These are phyloP conservation scores for Seiridium cupressi DNA, from an alignment of 2,329 filamentous ascomycete genomes.

Conservation along the genomic window DNA sequence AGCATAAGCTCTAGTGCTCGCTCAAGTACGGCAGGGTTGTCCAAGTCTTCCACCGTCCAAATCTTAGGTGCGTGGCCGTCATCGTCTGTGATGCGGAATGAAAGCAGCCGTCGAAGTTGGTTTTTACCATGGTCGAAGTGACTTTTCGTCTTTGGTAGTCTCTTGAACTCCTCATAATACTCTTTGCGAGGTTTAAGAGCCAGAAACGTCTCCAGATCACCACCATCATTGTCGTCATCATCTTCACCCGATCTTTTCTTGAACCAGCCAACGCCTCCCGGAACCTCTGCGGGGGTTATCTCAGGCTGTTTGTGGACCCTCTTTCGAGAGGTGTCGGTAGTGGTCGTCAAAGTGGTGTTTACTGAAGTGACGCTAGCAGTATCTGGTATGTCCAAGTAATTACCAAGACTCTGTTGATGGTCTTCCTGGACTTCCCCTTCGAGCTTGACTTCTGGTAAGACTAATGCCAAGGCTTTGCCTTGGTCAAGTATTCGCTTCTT, in stretches of 20 bases:
- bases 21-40: conserved; percentile 20
- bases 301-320: background rate
- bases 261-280: background rate
- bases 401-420: background rate
- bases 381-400: background rate
- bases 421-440: background rate
- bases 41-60: conserved; percentile 17
- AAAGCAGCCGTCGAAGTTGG: conserved; percentile 19
- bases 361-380: background rate
- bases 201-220: conserved; percentile 12
- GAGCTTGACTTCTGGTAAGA: background rate
- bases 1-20: conserved; percentile 25
- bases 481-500: background rate
- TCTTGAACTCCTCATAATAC: conserved; percentile 24
- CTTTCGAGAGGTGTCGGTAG: background rate
- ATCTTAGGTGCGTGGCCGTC: background rate
- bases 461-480: background rate
- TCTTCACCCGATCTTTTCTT: background rate
- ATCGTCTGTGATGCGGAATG: conserved; percentile 5
- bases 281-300: background rate
- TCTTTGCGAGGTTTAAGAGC: conserved; percentile 11
- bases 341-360: background rate
- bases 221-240: background rate
- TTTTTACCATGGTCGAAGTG: conserved; percentile 23
- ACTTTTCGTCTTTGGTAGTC: conserved; percentile 13